Evolutionary conservation across 352 stramenopile species (phyloP).

Genomic region (Pythium diclinum): DNA sequence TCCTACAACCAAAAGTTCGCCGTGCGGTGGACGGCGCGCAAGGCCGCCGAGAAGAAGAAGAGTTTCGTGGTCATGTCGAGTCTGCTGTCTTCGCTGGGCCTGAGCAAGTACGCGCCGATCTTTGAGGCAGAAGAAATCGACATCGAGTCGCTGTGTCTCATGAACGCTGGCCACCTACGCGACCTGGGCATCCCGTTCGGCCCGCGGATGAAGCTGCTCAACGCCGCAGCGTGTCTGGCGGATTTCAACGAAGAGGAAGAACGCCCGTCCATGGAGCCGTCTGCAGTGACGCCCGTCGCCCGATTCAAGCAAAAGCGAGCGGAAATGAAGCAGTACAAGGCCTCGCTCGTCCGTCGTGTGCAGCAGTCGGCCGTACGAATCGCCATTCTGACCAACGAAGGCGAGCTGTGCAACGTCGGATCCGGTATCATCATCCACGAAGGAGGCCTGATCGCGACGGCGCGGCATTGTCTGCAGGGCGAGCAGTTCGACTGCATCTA

Average conservation of each 20-base stretch:
- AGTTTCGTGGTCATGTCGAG: slow-evolving; percentile 86
- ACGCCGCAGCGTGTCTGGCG: slow-evolving; percentile 74
- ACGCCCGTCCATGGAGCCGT: slow-evolving; percentile 57
- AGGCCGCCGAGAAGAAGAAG: slow-evolving; percentile 86
- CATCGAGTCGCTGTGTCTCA: slow-evolving; percentile 82
- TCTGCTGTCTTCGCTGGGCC: slow-evolving; percentile 65
- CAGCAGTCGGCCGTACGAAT: slow-evolving; percentile 85
- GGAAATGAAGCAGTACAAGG: slow-evolving; percentile 85
- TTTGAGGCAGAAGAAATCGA: slow-evolving; percentile 89
- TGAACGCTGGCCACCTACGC: slow-evolving; percentile 82
- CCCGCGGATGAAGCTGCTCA: slow-evolving; percentile 82
- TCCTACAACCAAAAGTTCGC: slow-evolving; percentile 86
- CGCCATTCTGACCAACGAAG: slow-evolving; percentile 81
- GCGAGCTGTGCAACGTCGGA: slow-evolving; percentile 81
- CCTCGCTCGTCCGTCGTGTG: slow-evolving; percentile 78
- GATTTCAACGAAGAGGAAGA: slow-evolving; percentile 84
- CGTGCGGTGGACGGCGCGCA: slow-evolving; percentile 77
- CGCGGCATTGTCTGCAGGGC: slow-evolving; percentile 73
- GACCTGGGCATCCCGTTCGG: slow-evolving; percentile 83
- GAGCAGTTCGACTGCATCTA: slow-evolving; percentile 88
- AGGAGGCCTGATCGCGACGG: slow-evolving; percentile 71
- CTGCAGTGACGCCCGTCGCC: slow-evolving; percentile 66
- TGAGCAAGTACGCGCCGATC: slow-evolving; percentile 82
- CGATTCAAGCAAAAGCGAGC: slow-evolving; percentile 76
- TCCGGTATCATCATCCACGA: slow-evolving; percentile 87